Base-by-base conservation (phyloP, 495 filamentous ascomycete species). In the Penicillium coprophilum region DNA sequence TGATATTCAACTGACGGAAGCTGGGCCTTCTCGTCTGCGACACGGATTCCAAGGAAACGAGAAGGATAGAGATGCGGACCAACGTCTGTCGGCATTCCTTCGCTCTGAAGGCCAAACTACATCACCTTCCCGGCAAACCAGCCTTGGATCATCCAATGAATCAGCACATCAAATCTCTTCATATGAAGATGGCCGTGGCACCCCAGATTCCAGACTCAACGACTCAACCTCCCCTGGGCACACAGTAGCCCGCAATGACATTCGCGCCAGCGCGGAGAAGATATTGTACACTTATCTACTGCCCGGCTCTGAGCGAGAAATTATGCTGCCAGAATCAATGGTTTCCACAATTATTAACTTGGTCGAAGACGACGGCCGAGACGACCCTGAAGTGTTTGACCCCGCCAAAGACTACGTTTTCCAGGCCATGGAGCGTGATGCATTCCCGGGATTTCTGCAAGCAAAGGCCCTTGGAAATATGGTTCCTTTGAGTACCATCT, bases 361-460 rank as follows among this genome's bases (percentile, higher is more conserved):
- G 15, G 91, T 99, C 52, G 94, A 99, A 69, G 87, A 93, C 52
- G 84, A 88, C 53, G 88, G 88, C 41, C 85, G 94, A 64, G 95
- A 97, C 61, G 94, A 99, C 66, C 94, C 94, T 1, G 94, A 97
- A 68, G 85, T 99, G 11, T 99, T 99, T 59, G 93, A 97, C 68
- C 86, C 88, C 3, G 94, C 94, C 24, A 97, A 97, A 72, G 95
- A 99, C 75, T 99, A 97, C 68, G 93, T 96, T 45, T 99, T 97
- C 72, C 95, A 97, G 68, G 94, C 94, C 3, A 99, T 99, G 95
- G 94, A 99, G 72, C 86, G 95, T 40, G 94, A 97, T 74, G 94
- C 94, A 13, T 98, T 96, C 72, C 94, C 94, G 4, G 92, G 92
- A 21, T 98, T 98, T 78, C 82, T 98, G 59, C 85, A 91, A 62